Evolutionary conservation across 176 grass and related monocot species (phyloP), one percentile per base, ranked within the genome.

Genomic region (Aechmea fasciata): DNA sequence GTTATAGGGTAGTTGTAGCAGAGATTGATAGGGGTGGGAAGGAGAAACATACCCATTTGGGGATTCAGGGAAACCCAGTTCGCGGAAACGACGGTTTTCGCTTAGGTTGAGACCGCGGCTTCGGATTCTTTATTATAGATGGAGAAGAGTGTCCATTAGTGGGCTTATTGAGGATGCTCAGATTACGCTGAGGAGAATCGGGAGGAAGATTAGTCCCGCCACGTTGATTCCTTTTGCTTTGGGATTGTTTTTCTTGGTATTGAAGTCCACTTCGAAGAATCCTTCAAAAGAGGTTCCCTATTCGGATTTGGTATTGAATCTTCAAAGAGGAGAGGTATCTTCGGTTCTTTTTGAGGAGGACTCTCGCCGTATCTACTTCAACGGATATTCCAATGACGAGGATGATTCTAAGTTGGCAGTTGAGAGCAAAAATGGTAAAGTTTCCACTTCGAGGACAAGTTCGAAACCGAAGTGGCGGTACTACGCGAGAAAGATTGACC

Each of bases 301-400:
- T 74, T 83, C 84, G 15, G 86, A 97, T 10, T 82, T 97, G 48
- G 74, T 97, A 51, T 77, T 64, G 55, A 81, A 79, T 49, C 77
- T 93, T 50, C 74, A 85, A 29, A 80, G 74, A 17, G 84, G 89
- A 64, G 41, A 69, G 51, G 79, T 97, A 9, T 24, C 84, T 0
- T 9, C 86, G 11, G 86, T 51, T 55, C 74, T 83, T 23, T 97
- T 97, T 65, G 89, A 97, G 81, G 89, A 97, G 77, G 89, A 78
- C 71, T 97, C 86, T 48, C 89, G 82, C 26, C 82, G 84, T 76
- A 97, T 97, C 68, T 87, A 90, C 84, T 92, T 97, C 68, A 78
- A 75, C 68, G 87, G 47, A 66, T 18, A 49, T 52, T 77, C 12
- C 64, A 77, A 73, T n/a, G 77, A 18, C 14, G 52, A 24, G 20